Conservation (phyloP, 2,329 filamentous ascomycete species). For the Microdochium paspali region DNA sequence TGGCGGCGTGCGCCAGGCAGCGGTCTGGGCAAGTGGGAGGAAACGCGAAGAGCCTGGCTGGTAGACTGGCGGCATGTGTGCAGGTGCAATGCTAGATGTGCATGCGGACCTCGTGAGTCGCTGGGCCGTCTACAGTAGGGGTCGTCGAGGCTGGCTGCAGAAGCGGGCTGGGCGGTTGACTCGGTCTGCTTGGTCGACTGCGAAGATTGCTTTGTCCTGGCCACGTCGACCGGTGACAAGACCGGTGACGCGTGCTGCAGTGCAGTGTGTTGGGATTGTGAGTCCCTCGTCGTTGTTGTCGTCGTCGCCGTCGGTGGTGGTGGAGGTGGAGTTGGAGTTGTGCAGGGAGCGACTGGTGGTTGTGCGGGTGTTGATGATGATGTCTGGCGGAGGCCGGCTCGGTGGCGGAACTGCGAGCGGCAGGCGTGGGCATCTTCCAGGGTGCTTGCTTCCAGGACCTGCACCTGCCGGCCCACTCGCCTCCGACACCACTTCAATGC, state of each 20-base stretch:
- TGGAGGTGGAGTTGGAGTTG: too few relatives aligned
- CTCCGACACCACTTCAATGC: too few relatives aligned
- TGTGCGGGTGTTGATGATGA: not conserved
- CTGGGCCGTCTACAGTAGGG: too few relatives aligned
- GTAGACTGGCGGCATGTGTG: not conserved
- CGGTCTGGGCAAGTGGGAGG: not conserved
- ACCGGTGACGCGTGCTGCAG: not conserved
- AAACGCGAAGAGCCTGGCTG: not conserved
- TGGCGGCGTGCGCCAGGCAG: constrained; percentile 1
- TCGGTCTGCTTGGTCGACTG: not conserved
- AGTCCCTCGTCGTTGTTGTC: not conserved
- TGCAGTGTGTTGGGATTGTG: too few relatives aligned
- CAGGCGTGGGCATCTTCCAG: too few relatives aligned
- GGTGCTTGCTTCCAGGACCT: too few relatives aligned
- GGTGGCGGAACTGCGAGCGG: not conserved
- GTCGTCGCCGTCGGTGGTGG: not conserved
- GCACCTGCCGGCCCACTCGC: too few relatives aligned
- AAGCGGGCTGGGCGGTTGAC: not conserved
- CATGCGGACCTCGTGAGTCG: not conserved
- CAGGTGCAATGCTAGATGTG: not conserved
- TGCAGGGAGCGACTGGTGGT: not conserved
- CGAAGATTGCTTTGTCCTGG: not conserved
- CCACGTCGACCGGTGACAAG: not conserved
- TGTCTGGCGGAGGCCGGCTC: not conserved
- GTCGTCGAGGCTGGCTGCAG: not conserved